These are phyloP conservation scores for Immersiporthe knoxdaviesiana DNA, from an alignment of 2,329 filamentous ascomycete genomes.

Conservation along the genomic window DNA sequence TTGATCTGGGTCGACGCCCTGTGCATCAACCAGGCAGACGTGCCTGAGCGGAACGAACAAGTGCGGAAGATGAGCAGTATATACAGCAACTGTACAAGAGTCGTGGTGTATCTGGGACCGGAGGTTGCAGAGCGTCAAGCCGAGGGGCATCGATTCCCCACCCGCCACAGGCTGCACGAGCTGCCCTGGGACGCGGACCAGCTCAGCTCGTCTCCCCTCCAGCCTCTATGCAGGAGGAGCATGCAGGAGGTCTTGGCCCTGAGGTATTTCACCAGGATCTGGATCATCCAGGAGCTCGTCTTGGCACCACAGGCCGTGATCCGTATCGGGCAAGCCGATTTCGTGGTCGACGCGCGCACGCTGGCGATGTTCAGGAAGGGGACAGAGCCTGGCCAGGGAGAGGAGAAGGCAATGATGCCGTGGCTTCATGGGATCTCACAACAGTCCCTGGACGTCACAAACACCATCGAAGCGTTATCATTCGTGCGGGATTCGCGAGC, in stretches of 20 bases:
- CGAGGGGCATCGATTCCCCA: neutral
- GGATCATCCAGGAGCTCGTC: constrained; percentile 17
- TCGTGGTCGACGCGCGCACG: neutral
- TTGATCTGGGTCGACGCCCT: constrained; percentile 32
- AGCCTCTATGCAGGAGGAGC: neutral
- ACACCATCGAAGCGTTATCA: neutral
- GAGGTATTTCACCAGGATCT: constrained; percentile 7
- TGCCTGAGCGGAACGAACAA: constrained; percentile 30
- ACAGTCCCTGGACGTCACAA: neutral
- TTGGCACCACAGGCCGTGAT: neutral
- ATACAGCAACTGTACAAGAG: neutral
- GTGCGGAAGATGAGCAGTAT: constrained; percentile 33
- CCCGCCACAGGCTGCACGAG: neutral
- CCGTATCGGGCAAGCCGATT: neutral
- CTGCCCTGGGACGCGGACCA: neutral
- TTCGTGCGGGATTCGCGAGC: neutral
- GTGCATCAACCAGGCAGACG: constrained; percentile 34
- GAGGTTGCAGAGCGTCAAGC: neutral
- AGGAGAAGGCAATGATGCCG: neutral
- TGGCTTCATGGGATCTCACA: neutral
- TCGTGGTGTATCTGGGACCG: neutral
- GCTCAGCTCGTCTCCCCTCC: neutral
- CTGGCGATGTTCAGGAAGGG: neutral
- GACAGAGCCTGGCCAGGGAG: neutral
- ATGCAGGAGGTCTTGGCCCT: neutral